Conservation (phyloP, 495 filamentous ascomycete genomes). For the Talaromyces trachyspermus region DNA sequence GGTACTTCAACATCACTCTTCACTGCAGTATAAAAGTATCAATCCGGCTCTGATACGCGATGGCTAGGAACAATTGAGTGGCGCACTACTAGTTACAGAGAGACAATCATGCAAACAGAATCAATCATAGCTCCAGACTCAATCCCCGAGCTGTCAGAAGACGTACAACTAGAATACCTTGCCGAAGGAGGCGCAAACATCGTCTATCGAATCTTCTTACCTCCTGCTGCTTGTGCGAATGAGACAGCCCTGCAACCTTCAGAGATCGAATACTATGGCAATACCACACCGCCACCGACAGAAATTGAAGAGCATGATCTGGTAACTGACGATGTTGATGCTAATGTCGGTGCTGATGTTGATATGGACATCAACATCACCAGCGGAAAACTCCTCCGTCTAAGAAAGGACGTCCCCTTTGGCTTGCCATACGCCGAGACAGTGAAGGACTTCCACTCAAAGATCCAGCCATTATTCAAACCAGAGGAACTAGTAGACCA, state of each 20-base stretch:
- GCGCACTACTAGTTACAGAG: too few relatives aligned
- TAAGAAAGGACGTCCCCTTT: constrained; percentile 55
- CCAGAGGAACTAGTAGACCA: constrained; percentile 54
- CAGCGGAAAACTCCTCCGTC: constrained; percentile 51
- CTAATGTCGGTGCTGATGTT: neutral
- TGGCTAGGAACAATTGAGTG: too few relatives aligned
- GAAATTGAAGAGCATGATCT: constrained; percentile 11
- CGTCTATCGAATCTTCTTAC: constrained; percentile 52
- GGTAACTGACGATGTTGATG: too few relatives aligned
- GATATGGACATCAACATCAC: constrained; percentile 14
- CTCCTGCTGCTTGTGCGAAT: constrained; percentile 13
- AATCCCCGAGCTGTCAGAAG: constrained; percentile 32
- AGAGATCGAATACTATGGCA: constrained; percentile 4
- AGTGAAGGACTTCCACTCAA: constrained; percentile 48
- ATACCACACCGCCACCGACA: constrained; percentile 14
- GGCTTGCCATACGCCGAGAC: constrained; percentile 49
- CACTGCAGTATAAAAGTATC: too few relatives aligned
- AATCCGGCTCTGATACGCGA: too few relatives aligned
- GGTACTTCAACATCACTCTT: too few relatives aligned
- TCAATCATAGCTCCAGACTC: too few relatives aligned
- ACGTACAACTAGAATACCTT: constrained; percentile 42
- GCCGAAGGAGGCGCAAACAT: constrained; percentile 68
- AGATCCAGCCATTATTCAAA: constrained; percentile 51
- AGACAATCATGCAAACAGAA: too few relatives aligned
- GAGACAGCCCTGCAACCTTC: constrained; percentile 1